Conservation (phyloP, 1,139 yeast genomes). For the Magnusiomyces fungicola region DNA sequence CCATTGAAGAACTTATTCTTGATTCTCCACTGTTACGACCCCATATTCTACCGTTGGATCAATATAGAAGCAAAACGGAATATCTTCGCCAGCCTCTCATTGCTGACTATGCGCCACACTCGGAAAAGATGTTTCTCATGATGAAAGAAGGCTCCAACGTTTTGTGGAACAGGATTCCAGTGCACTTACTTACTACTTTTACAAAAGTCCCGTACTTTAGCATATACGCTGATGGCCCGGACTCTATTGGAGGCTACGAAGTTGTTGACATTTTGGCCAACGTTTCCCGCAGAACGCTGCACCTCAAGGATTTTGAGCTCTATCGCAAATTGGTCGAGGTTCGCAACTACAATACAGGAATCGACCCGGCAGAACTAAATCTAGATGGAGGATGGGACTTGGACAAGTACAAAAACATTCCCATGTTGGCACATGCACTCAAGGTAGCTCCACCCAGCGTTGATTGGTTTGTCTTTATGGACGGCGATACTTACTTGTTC, state of each 20-base stretch:
- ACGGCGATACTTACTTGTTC: slow-evolving; percentile 33
- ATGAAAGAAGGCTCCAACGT: slow-evolving; percentile 34
- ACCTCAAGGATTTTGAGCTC: slow-evolving; percentile 22
- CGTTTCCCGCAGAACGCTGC: slow-evolving; percentile 24
- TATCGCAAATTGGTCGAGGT: slow-evolving; percentile 27
- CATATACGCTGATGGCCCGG: slow-evolving; percentile 32
- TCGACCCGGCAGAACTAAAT: slow-evolving; percentile 12
- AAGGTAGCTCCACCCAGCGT: slow-evolving; percentile 22
- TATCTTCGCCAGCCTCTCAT: slow-evolving; percentile 23
- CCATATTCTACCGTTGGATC: neutral
- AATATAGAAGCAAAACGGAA: slow-evolving; percentile 12
- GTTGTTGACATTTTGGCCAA: slow-evolving; percentile 30
- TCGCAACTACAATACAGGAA: slow-evolving; percentile 21
- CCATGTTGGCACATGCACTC: slow-evolving; percentile 34
- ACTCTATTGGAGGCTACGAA: slow-evolving; percentile 30
- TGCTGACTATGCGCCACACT: slow-evolving; percentile 24
- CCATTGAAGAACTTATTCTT: neutral
- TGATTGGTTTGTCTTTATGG: slow-evolving; percentile 36
- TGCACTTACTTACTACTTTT: slow-evolving; percentile 33
- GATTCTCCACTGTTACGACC: neutral
- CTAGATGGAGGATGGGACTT: slow-evolving; percentile 30
- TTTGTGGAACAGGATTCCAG: slow-evolving; percentile 33
- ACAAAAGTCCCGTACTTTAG: slow-evolving; percentile 32
- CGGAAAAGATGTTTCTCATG: slow-evolving; percentile 29
- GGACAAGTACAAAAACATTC: slow-evolving; percentile 35